These are phyloP conservation scores for Apiospora hydei DNA, from an alignment of 2,329 filamentous ascomycete genomes.

Conservation along the genomic window DNA sequence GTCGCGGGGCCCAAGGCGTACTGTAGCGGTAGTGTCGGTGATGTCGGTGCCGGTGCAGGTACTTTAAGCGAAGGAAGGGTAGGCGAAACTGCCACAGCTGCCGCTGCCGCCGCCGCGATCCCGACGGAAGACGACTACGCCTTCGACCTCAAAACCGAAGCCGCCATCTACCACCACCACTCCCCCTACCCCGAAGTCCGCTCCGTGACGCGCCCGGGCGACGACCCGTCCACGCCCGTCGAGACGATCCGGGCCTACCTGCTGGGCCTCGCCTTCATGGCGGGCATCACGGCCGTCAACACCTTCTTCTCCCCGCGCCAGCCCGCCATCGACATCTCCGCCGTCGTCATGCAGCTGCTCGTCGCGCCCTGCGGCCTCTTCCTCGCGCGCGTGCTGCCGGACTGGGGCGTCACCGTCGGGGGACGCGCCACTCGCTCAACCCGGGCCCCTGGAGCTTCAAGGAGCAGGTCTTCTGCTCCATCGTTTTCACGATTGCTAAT, in stretches of 20 bases:
- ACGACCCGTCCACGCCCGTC: conserved; percentile 48
- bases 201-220: conserved; percentile 50
- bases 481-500: conserved; percentile 62
- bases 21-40: conserved; percentile 30
- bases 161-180: conserved; percentile 60
- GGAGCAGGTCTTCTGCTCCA: conserved; percentile 65
- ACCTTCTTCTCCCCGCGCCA: conserved; percentile 65
- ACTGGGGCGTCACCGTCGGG: conserved; percentile 56
- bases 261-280: conserved; percentile 60
- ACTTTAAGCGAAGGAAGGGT: no score
- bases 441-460: conserved; percentile 59
- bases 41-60: neutral
- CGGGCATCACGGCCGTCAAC: conserved; percentile 59
- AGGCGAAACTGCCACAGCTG: no score
- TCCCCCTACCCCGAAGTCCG: conserved; percentile 62
- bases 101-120: neutral
- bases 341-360: conserved; percentile 63
- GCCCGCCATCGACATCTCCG: conserved; percentile 60
- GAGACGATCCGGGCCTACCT: conserved; percentile 60
- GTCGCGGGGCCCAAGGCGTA: conserved; percentile 37
- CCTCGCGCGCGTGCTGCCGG: conserved; percentile 59
- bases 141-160: conserved; percentile 39
- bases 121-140: conserved; percentile 36
- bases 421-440: conserved; percentile 43
- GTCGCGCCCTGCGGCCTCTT: conserved; percentile 62